Percentiles rank a stretch among this genome's conserved stretches.
These are phyloP conservation scores for Jasminum sambac DNA, from an alignment of 257 asterid genomes.

Conservation along the genomic window DNA sequence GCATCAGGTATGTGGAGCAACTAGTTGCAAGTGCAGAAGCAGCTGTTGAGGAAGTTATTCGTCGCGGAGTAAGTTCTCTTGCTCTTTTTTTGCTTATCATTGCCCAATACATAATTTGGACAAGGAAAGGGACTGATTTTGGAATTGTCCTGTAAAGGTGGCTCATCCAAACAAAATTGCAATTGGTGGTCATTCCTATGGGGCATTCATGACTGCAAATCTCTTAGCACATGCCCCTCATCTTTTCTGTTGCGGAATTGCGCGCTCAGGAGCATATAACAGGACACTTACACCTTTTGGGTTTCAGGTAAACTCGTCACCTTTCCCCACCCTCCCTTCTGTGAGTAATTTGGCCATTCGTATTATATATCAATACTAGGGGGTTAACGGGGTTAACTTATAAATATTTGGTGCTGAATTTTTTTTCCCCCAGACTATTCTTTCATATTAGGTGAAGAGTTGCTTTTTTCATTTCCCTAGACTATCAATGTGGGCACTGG, in stretches of 20 bases:
- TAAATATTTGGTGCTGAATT: neutral
- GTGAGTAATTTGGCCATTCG: neutral
- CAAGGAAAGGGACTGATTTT: constrained; percentile 18
- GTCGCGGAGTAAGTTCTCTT: constrained; percentile 76
- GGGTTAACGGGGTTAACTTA: constrained; percentile 11
- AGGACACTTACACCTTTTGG: constrained; percentile 99
- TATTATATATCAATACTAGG: neutral
- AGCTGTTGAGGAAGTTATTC: constrained; percentile 91
- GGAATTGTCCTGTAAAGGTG: constrained; percentile 54
- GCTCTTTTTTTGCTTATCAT: constrained; percentile 16
- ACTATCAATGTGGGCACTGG: too few relatives aligned
- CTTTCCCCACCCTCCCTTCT: neutral
- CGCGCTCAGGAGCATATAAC: constrained; percentile 98
- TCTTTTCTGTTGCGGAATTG: constrained; percentile 91
- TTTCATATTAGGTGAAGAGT: constrained; percentile 3
- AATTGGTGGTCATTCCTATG: constrained; percentile 96
- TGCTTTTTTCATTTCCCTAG: neutral
- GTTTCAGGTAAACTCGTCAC: constrained; percentile 66
- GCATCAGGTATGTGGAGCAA: constrained; percentile 84
- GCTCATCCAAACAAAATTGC: constrained; percentile 92
- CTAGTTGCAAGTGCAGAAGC: constrained; percentile 98
- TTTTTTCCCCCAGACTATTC: too few relatives aligned
- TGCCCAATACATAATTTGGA: neutral
- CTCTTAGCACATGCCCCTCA: constrained; percentile 98
- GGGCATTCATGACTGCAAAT: constrained; percentile 99